These are phyloP conservation scores for Zangia roseola DNA, from an alignment of 768 basidiomycete genomes.

Conservation along the genomic window DNA sequence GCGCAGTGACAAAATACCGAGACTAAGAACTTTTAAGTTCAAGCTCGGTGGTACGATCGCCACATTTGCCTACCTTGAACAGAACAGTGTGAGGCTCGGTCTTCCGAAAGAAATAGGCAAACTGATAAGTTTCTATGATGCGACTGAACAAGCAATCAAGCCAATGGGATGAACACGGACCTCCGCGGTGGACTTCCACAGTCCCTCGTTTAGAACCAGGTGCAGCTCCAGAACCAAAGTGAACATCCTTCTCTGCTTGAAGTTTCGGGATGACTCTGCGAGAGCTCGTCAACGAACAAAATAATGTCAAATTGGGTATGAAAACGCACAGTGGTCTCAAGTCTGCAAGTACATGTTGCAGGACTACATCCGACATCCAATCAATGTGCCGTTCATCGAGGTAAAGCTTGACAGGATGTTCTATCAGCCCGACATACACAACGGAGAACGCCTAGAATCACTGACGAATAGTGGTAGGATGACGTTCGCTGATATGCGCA, in stretches of 20 bases:
- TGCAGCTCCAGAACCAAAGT: constrained; percentile 37
- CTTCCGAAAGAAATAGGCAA: constrained; percentile 85
- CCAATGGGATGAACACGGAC: constrained; percentile 35
- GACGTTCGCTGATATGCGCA: constrained; percentile 71
- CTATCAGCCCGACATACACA: constrained; percentile 4
- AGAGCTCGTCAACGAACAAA: neutral
- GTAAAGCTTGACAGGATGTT: constrained; percentile 53
- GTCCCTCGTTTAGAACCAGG: constrained; percentile 62
- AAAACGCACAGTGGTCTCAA: constrained; percentile 62
- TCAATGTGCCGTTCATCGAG: constrained; percentile 83
- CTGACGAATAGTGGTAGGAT: constrained; percentile 80
- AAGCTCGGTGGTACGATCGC: neutral
- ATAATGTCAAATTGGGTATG: neutral
- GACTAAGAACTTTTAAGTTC: constrained; percentile 31
- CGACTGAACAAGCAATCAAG: constrained; percentile 3
- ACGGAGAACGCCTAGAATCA: neutral
- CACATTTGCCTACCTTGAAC: constrained; percentile 59
- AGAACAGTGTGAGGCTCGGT: constrained; percentile 80
- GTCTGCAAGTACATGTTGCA: constrained; percentile 81
- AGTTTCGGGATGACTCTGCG: constrained; percentile 68
- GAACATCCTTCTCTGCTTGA: constrained; percentile 51
- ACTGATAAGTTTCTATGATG: constrained; percentile 76
- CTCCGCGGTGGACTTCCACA: constrained; percentile 83
- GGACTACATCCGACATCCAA: constrained; percentile 85
- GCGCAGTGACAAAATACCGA: constrained; percentile 39